These are phyloP conservation scores for Canavalia gladiata DNA, from an alignment of 306 rosid genomes.

Conservation along the genomic window DNA sequence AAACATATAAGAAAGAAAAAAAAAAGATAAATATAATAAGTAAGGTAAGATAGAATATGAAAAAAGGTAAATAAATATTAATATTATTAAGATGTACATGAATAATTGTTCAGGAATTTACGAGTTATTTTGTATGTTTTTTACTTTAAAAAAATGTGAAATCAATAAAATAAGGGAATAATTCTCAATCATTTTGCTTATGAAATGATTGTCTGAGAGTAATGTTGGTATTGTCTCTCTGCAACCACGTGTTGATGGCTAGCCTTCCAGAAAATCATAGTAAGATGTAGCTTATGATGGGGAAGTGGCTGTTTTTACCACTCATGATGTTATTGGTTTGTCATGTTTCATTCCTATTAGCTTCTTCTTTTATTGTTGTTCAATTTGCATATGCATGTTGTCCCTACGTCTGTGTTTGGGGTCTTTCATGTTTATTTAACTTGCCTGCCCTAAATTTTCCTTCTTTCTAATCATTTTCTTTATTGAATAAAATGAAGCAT, in stretches of 20 bases:
- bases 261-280: conserved; percentile 14
- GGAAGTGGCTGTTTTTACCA: conserved; percentile 38
- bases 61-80: too few species aligned
- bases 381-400: conserved; percentile 22
- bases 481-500: neutral
- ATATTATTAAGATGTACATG: too few species aligned
- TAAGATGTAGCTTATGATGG: conserved; percentile 2
- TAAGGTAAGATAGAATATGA: too few species aligned
- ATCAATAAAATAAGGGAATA: conserved; percentile 5
- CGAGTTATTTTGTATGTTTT: neutral
- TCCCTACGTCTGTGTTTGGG: conserved; percentile 28
- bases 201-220: conserved; percentile 44
- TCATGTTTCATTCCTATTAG: neutral
- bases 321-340: conserved; percentile 6
- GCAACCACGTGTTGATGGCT: conserved; percentile 53
- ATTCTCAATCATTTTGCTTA: conserved; percentile 37
- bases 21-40: too few species aligned
- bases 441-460: neutral
- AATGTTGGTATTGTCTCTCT: conserved; percentile 45
- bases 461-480: conserved; percentile 23
- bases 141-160: conserved; percentile 1
- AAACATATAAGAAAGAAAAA: neutral
- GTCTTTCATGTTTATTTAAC: conserved; percentile 14
- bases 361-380: neutral
- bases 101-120: neutral